Conservation (phyloP, 2,329 filamentous ascomycete species). For the Cladophialophora psammophila region DNA sequence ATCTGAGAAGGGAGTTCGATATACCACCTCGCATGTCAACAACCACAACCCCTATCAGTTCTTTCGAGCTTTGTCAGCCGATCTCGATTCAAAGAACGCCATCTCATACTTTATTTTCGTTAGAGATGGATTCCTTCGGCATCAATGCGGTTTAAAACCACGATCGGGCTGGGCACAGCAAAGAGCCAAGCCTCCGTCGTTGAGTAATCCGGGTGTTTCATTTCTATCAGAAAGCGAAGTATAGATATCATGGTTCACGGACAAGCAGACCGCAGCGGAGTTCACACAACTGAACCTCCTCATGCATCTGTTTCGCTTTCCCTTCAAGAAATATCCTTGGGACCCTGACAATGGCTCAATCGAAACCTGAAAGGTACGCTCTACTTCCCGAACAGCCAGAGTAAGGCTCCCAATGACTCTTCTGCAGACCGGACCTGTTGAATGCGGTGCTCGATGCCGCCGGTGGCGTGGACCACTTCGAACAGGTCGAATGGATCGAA, state of each 20-base stretch:
- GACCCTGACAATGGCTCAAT: not conserved
- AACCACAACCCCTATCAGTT: too few relatives aligned
- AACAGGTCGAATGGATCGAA: not conserved
- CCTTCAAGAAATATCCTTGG: too few relatives aligned
- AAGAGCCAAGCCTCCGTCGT: not conserved
- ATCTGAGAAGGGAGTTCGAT: too few relatives aligned
- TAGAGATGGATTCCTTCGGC: too few relatives aligned
- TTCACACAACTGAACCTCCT: too few relatives aligned
- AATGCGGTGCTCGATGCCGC: not conserved
- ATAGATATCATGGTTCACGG: not conserved
- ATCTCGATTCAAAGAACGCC: not conserved
- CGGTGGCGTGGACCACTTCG: not conserved
- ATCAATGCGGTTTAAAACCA: not conserved
- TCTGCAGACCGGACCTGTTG: constrained; percentile 1
- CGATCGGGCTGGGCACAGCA: not conserved
- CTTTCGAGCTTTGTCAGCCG: not conserved
- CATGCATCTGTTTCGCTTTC: too few relatives aligned
- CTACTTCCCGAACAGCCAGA: not conserved
- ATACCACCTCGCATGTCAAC: not conserved
- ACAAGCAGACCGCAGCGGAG: not conserved
- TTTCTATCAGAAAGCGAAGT: not conserved
- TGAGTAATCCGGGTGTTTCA: not conserved
- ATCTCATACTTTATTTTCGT: too few relatives aligned
- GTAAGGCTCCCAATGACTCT: not conserved
- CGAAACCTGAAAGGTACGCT: not conserved